Evolutionary conservation across 495 filamentous ascomycete species (phyloP), one percentile per base, ranked within the genome.

Genomic region (Talaromyces stipitatus): DNA sequence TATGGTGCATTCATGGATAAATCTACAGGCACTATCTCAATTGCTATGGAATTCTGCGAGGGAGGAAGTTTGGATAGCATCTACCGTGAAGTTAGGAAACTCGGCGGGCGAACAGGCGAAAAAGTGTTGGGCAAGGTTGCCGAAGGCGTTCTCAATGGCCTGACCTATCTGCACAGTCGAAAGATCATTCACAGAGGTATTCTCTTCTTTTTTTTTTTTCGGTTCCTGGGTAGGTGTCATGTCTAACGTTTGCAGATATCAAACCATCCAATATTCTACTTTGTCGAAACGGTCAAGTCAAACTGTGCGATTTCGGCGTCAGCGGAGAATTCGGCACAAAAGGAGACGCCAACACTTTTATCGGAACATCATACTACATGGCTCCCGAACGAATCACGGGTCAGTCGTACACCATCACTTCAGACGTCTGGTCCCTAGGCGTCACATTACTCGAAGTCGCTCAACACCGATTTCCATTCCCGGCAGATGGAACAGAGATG

Each of bases 351-450:
- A 97, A 97, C 72, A 98, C 94, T 4, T 98, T 97, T 66, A 98
- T 98, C 67, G 94, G 94, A 23, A 98, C 94, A 30, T 95, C 90
- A 18, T 97, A 97, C 71, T 98, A 98, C 76, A 98, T 98, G 94
- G 95, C 94, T 4, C 94, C 94, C 0, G 94, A 98, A 69, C 87
- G 94, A 46, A 98, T 98, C 70, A 96, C 92, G 2, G 94, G 94
- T 50, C 89, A 97, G 74, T 89, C 86, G 14, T 98, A 98, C 70
- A 98, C 95, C 54, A 98, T 98, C 72, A 98, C 92, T 1, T 95
- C 90, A 2, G 94, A 98, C 64, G 94, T 98, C 54, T 98, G 94
- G 94, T 95, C 90, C 12, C 83, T 95, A 10, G 94, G 94, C 60
- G 94, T 98, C 56, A 96, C 95, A 2, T 75, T 98, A 46, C 84